Percentiles rank a stretch among this genome's conserved stretches.
These are phyloP conservation scores for Pythium aquatile DNA, from an alignment of 352 stramenopile genomes.

Conservation along the genomic window DNA sequence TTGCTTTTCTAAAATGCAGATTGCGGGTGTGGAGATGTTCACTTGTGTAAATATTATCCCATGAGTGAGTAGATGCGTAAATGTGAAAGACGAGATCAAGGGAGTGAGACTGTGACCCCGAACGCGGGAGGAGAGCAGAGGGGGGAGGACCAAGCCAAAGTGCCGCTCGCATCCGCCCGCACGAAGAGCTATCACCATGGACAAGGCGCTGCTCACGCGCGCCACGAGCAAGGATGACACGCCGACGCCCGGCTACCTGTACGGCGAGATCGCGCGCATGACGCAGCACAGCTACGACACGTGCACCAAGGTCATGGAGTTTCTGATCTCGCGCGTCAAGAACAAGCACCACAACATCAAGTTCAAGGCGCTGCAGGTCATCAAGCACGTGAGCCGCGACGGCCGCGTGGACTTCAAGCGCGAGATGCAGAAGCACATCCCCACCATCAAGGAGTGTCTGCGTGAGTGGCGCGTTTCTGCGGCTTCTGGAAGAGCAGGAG, in stretches of 20 bases:
- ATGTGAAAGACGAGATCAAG: slow-evolving; percentile 1
- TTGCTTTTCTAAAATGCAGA: not conserved
- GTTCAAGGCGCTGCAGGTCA: slow-evolving; percentile 92
- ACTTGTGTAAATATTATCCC: slow-evolving; percentile 16
- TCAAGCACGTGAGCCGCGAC: slow-evolving; percentile 91
- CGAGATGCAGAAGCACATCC: slow-evolving; percentile 90
- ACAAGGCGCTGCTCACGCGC: slow-evolving; percentile 91
- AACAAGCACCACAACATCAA: slow-evolving; percentile 96
- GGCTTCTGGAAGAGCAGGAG: not conserved
- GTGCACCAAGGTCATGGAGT: slow-evolving; percentile 88
- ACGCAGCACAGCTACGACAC: slow-evolving; percentile 91
- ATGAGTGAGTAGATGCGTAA: slow-evolving; percentile 5
- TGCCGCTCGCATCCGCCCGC: not conserved
- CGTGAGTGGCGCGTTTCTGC: slow-evolving; percentile 40
- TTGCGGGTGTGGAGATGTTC: not conserved
- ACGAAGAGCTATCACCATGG: slow-evolving; percentile 54
- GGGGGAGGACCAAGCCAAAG: not conserved
- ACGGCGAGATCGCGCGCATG: slow-evolving; percentile 95
- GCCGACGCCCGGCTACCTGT: slow-evolving; percentile 96
- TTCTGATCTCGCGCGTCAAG: slow-evolving; percentile 89
- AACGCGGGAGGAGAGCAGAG: not conserved
- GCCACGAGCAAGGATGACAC: slow-evolving; percentile 93
- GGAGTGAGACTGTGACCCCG: not conserved
- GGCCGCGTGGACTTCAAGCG: slow-evolving; percentile 90
- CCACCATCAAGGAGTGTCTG: slow-evolving; percentile 91